phyloP scores from a whole-genome alignment of 352 stramenopile species.

The Blastocystis sp. region DNA sequence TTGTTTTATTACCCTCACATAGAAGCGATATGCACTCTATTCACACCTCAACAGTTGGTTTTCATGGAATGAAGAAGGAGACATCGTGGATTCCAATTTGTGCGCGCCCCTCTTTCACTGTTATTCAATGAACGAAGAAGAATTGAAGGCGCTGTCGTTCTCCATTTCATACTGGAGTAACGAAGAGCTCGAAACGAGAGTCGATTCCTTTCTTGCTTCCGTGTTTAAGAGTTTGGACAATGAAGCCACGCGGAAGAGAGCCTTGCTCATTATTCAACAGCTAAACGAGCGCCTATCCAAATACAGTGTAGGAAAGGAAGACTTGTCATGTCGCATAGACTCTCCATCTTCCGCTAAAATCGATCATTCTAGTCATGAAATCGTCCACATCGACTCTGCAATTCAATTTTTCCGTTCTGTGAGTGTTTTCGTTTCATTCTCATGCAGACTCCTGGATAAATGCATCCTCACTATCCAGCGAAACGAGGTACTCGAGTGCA shows the following conservation, averaged over 20 bases:
- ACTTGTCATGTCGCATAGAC: neutral
- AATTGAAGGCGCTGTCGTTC: constrained; percentile 3
- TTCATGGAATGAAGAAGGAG: neutral
- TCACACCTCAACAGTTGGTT: neutral
- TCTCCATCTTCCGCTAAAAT: constrained; percentile 36
- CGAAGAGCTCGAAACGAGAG: constrained; percentile 24
- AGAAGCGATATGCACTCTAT: neutral
- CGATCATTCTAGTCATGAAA: neutral
- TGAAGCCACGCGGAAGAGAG: neutral
- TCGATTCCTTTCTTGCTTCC: neutral
- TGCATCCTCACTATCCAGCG: neutral
- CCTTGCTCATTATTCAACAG: constrained; percentile 25
- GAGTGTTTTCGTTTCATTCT: neutral
- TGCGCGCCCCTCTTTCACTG: neutral
- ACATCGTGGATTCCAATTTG: neutral
- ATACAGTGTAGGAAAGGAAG: neutral
- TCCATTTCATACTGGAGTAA: constrained; percentile 52
- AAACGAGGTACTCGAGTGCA: neutral
- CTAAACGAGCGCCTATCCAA: constrained; percentile 7
- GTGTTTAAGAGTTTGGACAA: neutral
- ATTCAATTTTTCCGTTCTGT: constrained; percentile 1
- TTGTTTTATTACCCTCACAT: neutral
- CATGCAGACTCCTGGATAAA: constrained; percentile 3
- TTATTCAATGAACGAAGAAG: constrained; percentile 32
- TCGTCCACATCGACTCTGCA: neutral